phyloP scores from a whole-genome alignment of 1,284 basidiomycete genomes.

The Singerocomus inundabilis region DNA sequence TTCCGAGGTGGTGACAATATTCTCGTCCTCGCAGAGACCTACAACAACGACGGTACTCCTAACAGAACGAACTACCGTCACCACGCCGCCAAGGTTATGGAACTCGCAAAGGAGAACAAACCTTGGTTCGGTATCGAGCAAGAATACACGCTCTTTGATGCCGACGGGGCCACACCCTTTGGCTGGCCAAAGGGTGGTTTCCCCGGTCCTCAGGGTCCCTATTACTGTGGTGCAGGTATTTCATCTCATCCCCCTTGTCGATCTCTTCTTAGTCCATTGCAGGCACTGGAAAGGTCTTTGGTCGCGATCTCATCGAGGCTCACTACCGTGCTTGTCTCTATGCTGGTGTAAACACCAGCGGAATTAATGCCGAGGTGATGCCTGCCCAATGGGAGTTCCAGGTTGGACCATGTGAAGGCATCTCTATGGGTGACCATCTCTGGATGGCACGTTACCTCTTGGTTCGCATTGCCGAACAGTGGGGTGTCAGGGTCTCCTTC shows the following conservation, averaged over 20 bases:
- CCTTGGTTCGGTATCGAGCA: constrained; percentile 99
- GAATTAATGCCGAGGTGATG: constrained; percentile 99
- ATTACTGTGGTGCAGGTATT: constrained; percentile 99
- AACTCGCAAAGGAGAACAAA: constrained; percentile 73
- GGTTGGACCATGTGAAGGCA: constrained; percentile 96
- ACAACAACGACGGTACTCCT: constrained; percentile 98
- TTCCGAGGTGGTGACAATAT: constrained; percentile 99
- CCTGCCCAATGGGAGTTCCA: constrained; percentile 99
- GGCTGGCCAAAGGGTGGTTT: constrained; percentile 99
- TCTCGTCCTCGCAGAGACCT: constrained; percentile 94
- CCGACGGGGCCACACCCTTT: constrained; percentile 84
- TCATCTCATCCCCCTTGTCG: constrained; percentile 7
- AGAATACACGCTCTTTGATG: constrained; percentile 98
- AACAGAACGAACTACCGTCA: constrained; percentile 97
- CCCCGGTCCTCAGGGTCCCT: constrained; percentile 99
- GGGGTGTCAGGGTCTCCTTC: constrained; percentile 98
- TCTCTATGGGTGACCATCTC: constrained; percentile 98
- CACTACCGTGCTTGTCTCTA: constrained; percentile 98
- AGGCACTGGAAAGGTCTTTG: constrained; percentile 97
- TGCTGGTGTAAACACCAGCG: constrained; percentile 96
- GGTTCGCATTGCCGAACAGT: constrained; percentile 94
- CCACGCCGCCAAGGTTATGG: constrained; percentile 91
- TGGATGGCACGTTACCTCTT: constrained; percentile 97
- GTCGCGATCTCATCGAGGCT: constrained; percentile 98
- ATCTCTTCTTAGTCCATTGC: constrained; percentile 12